Percentiles rank a stretch among this genome's conserved stretches.
phyloP scores from a whole-genome alignment of 108 stramenopile species.

The Discostella stelligeroides region DNA sequence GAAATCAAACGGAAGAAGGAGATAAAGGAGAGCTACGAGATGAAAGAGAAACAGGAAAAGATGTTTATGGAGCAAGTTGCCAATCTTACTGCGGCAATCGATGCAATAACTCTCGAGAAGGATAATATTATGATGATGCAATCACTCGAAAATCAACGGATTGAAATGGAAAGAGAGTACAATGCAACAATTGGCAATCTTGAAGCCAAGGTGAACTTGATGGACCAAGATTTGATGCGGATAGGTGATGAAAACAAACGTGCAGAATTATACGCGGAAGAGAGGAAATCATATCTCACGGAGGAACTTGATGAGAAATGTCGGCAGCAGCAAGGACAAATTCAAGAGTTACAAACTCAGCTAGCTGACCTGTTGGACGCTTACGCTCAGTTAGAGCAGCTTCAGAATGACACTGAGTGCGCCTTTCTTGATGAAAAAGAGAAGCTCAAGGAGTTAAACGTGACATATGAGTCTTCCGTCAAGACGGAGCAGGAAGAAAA shows the following conservation, averaged over 20 bases:
- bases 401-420: slow-evolving; percentile 21
- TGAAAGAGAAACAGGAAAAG: neutral
- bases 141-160: no score
- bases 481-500: no score
- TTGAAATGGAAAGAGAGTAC: no score
- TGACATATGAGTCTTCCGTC: slow-evolving; percentile 6
- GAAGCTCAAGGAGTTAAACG: slow-evolving; percentile 4
- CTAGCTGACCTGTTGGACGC: slow-evolving; percentile 38
- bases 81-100: no score
- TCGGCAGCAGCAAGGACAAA: slow-evolving; percentile 13
- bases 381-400: slow-evolving; percentile 30
- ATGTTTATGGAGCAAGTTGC: no score
- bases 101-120: no score
- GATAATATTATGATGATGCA: no score
- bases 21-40: neutral
- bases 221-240: no score
- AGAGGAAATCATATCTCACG: slow-evolving; percentile 1
- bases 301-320: neutral
- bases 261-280: slow-evolving; percentile 3
- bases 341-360: slow-evolving; percentile 17
- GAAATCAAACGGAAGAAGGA: neutral
- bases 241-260: neutral
- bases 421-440: neutral
- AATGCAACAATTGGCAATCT: no score
- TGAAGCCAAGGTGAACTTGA: no score